These are phyloP conservation scores for Aspergillus cavernicola DNA, from an alignment of 495 filamentous ascomycete genomes.

Conservation along the genomic window DNA sequence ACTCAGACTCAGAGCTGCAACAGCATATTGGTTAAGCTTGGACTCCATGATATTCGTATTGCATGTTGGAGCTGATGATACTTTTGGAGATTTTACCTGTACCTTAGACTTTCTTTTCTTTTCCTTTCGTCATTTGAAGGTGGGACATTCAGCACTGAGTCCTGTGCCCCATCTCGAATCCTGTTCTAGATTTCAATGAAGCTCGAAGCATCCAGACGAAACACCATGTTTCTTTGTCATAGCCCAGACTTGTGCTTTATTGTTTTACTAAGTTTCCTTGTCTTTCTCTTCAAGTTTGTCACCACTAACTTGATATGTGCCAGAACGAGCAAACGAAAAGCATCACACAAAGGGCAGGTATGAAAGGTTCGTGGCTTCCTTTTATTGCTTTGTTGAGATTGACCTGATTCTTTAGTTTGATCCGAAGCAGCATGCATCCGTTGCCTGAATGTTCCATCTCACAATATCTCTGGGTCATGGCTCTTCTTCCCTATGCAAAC, in stretches of 20 bases:
- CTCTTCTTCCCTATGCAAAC: too few species aligned
- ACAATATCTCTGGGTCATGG: too few species aligned
- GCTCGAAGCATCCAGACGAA: neutral
- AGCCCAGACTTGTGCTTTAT: neutral
- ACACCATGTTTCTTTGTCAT: conserved; percentile 1
- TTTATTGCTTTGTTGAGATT: too few species aligned
- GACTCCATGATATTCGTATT: conserved; percentile 14
- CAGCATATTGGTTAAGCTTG: conserved; percentile 27
- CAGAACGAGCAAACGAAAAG: too few species aligned
- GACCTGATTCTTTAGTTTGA: too few species aligned
- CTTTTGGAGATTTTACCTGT: conserved; percentile 11
- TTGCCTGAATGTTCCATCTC: too few species aligned
- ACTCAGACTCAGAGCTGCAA: conserved; percentile 22
- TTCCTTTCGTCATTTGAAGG: conserved; percentile 1
- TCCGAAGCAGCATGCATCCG: too few species aligned
- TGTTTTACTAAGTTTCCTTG: neutral
- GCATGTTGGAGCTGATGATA: conserved; percentile 16
- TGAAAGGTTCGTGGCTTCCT: too few species aligned
- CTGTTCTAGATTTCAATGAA: conserved; percentile 3
- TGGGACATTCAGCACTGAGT: neutral
- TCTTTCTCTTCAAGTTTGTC: neutral
- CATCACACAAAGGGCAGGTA: too few species aligned
- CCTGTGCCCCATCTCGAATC: neutral
- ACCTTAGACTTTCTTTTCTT: conserved; percentile 18
- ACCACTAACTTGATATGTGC: neutral